A percentile compares a stretch with the other conserved stretches of the same genome.
Evolutionary conservation across 179 eudicot genomes (phyloP).

Genomic region (Carnegiea gigantea): DNA sequence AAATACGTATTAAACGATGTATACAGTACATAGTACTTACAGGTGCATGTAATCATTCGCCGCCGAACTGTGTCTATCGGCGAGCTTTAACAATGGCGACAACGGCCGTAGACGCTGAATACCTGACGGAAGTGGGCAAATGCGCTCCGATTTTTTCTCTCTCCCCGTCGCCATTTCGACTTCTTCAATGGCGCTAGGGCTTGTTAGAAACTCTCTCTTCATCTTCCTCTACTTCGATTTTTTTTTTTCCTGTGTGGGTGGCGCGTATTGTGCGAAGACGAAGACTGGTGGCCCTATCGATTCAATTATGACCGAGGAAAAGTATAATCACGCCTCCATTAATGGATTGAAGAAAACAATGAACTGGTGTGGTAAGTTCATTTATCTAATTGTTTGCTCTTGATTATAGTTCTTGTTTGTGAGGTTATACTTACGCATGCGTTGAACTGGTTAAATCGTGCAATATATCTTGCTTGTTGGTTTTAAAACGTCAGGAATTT

Average conservation of each 20-base stretch:
- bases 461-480: not conserved
- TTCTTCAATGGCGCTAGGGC: slow-evolving; percentile 9
- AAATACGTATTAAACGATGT: no score
- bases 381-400: not conserved
- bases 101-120: slow-evolving; percentile 66
- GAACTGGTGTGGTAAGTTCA: slow-evolving; percentile 71
- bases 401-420: not conserved
- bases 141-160: slow-evolving; percentile 53
- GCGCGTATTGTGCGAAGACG: slow-evolving; percentile 74
- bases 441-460: not conserved
- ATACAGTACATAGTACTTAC: no score
- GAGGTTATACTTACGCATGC: not conserved
- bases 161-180: slow-evolving; percentile 22
- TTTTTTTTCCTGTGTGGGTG: slow-evolving; percentile 41
- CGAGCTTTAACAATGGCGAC: slow-evolving; percentile 56
- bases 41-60: no score
- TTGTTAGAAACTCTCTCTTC: not conserved
- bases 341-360: slow-evolving; percentile 78
- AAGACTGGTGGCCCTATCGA: slow-evolving; percentile 91
- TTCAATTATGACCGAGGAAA: slow-evolving; percentile 75
- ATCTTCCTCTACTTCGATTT: not conserved
- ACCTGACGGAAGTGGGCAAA: slow-evolving; percentile 53
- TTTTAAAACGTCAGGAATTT: not conserved
- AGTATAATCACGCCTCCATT: slow-evolving; percentile 62
- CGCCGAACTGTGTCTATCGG: slow-evolving; percentile 38